Evolutionary conservation across 2,329 filamentous ascomycete species (phyloP), one percentile per base, ranked within the genome.

Genomic region (Macrophomina pseudophaseolina): DNA sequence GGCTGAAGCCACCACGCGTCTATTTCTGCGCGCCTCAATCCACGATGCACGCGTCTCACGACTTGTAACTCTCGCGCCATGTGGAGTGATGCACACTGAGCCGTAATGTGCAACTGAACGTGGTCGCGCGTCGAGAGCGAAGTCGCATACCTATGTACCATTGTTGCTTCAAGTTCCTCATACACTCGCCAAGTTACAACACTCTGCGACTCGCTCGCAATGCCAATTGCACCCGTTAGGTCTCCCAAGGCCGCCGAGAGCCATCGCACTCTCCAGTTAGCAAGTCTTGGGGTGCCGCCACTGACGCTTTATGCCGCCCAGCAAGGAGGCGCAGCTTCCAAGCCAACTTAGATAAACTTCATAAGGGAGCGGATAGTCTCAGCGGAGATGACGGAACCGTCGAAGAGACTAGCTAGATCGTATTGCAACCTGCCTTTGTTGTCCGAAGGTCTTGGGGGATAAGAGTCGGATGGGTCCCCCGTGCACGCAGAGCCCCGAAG

Each of bases 351-450:
- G 58, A 49, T 49, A 35, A 30, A 49, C 46, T 59, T 30, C 32
- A 49, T 48, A 48, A 62, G 38, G 46, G 8, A 49, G 28, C 30
- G 58, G 40, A 28, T 18, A 35, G 42, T 48, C 42, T 35, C 30
- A 60, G 42, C 51, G 51, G 9, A 48, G 40, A 32, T 38, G 58
- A 62, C 58, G 44, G 58, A 62, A 49, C n/a, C 58, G 58, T 62
- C 58, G 42, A 62, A 49, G 44, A 38, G 44, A 62, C 58, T 35
- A 62, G 30, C 58, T 35, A 62, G 30, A 62, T 62, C 32, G 33
- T 44, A 23, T 62, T 18, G 30, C n/a, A 48, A 18, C 44, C 30
- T 38, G 58, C 32, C 58, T 62, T 62, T 62, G 58, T 62, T 62
- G 46, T 18, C 23, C n/a, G 8, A 11, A 54, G 9, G 7, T 38